Evolutionary conservation across 2,329 filamentous ascomycete species (phyloP), one percentile per base, ranked within the genome.

Genomic region (Fusarium torulosum): DNA sequence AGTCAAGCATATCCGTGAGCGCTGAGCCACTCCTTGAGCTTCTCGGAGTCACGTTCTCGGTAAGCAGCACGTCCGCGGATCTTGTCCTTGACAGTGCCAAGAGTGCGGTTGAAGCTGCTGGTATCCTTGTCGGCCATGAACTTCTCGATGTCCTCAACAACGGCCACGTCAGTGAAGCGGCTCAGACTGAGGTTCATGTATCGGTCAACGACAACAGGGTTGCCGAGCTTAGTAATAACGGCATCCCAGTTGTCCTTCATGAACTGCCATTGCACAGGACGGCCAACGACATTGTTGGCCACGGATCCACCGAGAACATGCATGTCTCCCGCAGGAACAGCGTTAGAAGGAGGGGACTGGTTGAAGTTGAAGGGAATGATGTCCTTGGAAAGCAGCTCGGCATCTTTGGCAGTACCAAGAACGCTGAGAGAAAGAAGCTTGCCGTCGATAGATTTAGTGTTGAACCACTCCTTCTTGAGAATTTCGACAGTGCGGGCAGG

Each of bases 61-160:
- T 97, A 99, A 40, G 88, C 88, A 6, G 93, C 93, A 73, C 94
- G 90, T 13, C 91, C 93, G 41, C 90, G 87, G 69, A 98, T 92
- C 66, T 90, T 94, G 77, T 98, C 96, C 77, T 90, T 90, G 66
- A 95, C 90, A 69, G 96, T 93, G 69, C 91, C 90, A 51, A 99
- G 81, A 6, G 93, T 94, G 55, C 96, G 90, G 77, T 96, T 92
- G 79, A 94, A 98, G 47, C 90, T 91, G 73, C 88, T 88, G 19
- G 91, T 95, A 75, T 98, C 92, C 83, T 95, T 97, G 73, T 87
- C 86, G 72, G 87, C 85, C 83, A 98, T 99, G 84, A 99, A 99
- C 4, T 81, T 78, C 49, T 90, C 85, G 73, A 99, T 96, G 53
- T 97, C 93, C 67, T 88, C 84, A 65, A 93, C 86, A 17, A 88